Percentiles rank a stretch among this genome's conserved stretches.
These are phyloP conservation scores for Amanita pallidorosea DNA, from an alignment of 768 basidiomycete species.

Conservation along the genomic window DNA sequence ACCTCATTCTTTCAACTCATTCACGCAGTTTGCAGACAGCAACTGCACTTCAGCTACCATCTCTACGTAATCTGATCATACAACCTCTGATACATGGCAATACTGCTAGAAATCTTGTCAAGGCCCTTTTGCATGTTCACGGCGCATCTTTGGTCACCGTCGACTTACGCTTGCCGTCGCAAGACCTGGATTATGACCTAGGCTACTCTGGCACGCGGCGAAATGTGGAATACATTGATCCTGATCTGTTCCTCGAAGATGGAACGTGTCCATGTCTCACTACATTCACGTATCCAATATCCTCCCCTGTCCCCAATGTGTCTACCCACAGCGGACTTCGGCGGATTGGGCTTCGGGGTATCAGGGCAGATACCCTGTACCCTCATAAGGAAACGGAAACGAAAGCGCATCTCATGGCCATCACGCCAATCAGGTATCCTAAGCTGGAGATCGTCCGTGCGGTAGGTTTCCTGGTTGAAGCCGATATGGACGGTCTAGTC, in stretches of 20 bases:
- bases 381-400: slow-evolving; percentile 26
- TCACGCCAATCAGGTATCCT: slow-evolving; percentile 32
- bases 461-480: slow-evolving; percentile 35
- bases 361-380: slow-evolving; percentile 31
- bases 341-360: slow-evolving; percentile 34
- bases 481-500: slow-evolving; percentile 28
- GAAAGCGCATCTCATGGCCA: slow-evolving; percentile 30
- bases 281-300: slow-evolving; percentile 29
- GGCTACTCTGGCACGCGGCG: slow-evolving; percentile 12
- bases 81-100: slow-evolving; percentile 17
- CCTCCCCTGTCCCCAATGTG: slow-evolving; percentile 19
- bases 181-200: slow-evolving; percentile 18
- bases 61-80: slow-evolving; percentile 30
- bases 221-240: slow-evolving; percentile 23
- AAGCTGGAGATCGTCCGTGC: slow-evolving; percentile 35
- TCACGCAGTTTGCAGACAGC: slow-evolving; percentile 26
- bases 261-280: slow-evolving; percentile 34
- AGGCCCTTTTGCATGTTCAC: slow-evolving; percentile 28
- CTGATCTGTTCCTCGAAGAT: slow-evolving; percentile 30
- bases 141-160: slow-evolving; percentile 27
- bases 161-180: slow-evolving; percentile 27
- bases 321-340: slow-evolving; percentile 26
- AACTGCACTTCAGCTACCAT: slow-evolving; percentile 27
- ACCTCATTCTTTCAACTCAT: slow-evolving; percentile 32
- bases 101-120: slow-evolving; percentile 15